Evolutionary conservation across 2,329 filamentous ascomycete genomes (phyloP).

Genomic region (Exserohilum rostratum): DNA sequence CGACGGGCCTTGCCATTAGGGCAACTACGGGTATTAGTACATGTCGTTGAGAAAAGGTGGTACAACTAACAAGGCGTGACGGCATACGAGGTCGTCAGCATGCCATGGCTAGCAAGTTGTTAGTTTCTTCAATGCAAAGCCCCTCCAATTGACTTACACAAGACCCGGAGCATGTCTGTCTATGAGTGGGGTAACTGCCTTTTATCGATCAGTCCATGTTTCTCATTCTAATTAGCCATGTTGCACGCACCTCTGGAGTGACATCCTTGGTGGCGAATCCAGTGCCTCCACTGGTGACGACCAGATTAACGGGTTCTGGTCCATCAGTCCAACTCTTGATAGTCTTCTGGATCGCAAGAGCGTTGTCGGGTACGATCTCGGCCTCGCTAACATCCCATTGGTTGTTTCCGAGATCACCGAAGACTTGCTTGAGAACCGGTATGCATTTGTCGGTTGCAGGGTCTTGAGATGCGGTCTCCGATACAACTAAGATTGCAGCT

Average conservation of each 20-base stretch:
- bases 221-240: not conserved
- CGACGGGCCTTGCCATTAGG: slow-evolving; percentile 93
- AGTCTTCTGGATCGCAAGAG: slow-evolving; percentile 73
- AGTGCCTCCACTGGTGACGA: slow-evolving; percentile 90
- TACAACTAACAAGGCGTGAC: slow-evolving; percentile 82
- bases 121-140: slow-evolving; percentile 8
- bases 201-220: slow-evolving; percentile 9
- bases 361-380: slow-evolving; percentile 80
- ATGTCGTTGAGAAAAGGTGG: not conserved
- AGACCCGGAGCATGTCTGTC: slow-evolving; percentile 87
- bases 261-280: slow-evolving; percentile 85
- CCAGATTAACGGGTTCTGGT: slow-evolving; percentile 68
- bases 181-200: slow-evolving; percentile 80
- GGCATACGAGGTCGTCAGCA: slow-evolving; percentile 82
- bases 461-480: slow-evolving; percentile 84
- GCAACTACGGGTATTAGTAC: slow-evolving; percentile 67
- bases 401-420: slow-evolving; percentile 68
- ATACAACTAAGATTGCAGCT: slow-evolving; percentile 83
- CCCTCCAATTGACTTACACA: slow-evolving; percentile 57
- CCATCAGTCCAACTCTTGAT: slow-evolving; percentile 77
- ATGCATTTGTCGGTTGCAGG: slow-evolving; percentile 78
- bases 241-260: slow-evolving; percentile 77
- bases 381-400: slow-evolving; percentile 74
- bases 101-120: slow-evolving; percentile 69
- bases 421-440: slow-evolving; percentile 69